Base-by-base conservation (phyloP, 352 stramenopile species). In the Phytophthora fragariaefolia region DNA sequence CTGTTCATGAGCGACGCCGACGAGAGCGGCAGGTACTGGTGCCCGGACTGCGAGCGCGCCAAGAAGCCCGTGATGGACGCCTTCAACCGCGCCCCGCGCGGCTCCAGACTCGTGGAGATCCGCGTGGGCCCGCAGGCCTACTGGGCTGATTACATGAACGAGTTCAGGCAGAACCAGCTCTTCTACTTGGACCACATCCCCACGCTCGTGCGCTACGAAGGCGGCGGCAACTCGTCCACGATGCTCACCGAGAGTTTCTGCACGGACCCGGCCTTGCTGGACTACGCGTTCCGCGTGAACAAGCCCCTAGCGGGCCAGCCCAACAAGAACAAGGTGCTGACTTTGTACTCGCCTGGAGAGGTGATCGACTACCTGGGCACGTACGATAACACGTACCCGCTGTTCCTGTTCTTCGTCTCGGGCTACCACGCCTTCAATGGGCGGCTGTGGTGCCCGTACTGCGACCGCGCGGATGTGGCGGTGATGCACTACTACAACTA, bases 401-500 rank as follows among this genome's bases (percentile, higher is more conserved):
- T 95, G 13, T 95, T 88, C 53, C 70, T 93, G 48, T 92, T 80
- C 66, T 93, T 95, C 65, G 69, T 92, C 23, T 93, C 86, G 47
- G 86, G 83, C 26, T 78, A 80, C 23, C 82, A 95, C 54, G 58
- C 55, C 17, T 91, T 92, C 71, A 95, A 92, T 45, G 84, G 83
- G 26, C 83, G 86, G 0, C 74, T 93, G 12, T 95, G 86, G 86
- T 95, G 86, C 27, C 83, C 78, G 20, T 93, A 89, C 69, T 95
- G 86, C 61, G 86, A 95, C 55, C 77, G 77, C 36, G 79, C 84
- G 4, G 74, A 92, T 57, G 63, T 95, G 28, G 69, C 80, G 0
- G 79, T 90, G 57, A 89, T 88, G 65, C 83, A 93, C 72, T 91
- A 93, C 64, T 95, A 83, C 74, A 92, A 93, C 65, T 83, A 87